Base-by-base conservation (phyloP, 805 yeast species). In the Spathaspora sp. region DNA sequence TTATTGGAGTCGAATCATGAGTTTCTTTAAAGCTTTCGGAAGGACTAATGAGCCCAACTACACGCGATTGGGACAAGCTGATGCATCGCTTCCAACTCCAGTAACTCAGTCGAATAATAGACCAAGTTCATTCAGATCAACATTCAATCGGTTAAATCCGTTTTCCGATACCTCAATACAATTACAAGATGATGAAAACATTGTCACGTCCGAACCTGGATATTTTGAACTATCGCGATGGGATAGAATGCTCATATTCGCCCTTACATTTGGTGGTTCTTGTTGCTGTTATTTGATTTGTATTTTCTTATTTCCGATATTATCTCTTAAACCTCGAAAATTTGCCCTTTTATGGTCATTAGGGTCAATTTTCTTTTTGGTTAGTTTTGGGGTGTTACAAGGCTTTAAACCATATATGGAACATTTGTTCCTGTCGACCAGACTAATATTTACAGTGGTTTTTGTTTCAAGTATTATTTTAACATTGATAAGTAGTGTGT, bases 291-390 rank as follows among this genome's bases (percentile, higher is more conserved):
- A 73, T 55, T 47, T 70, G 49, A 73, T 75, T 44, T 75, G 78
- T 57, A 66, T 72, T 44, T 75, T 74, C 52, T 62, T 73, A 48
- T 73, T 72, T 64, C 79, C 79, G 5, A 66, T 75, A 28, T 61
- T 76, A 45, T 59, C 72, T 26, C 60, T 73, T 46, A 75, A 71
- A 57, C 79, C 79, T 1, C 59, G 76, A 42, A 75, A 74, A 55
- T 75, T 75, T 62, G 78, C 79, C 26, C 56, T 75, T n/a, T 62
- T 76, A 49, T 76, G 79, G 79, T 73, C 79, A 9, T 57, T 74
- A 40, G 79, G 79, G 2, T 72, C 77, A 16, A 70, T 76, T 16
- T 71, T 75, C 60, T 75, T 76, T 62, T 59, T 76, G 55, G 69
- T 74, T 9, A 73, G 78, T 55, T 76, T 76, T 55, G 79, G 79